Conservation (phyloP, 441 rosid genomes). For the Pelargonium fulgidum region DNA sequence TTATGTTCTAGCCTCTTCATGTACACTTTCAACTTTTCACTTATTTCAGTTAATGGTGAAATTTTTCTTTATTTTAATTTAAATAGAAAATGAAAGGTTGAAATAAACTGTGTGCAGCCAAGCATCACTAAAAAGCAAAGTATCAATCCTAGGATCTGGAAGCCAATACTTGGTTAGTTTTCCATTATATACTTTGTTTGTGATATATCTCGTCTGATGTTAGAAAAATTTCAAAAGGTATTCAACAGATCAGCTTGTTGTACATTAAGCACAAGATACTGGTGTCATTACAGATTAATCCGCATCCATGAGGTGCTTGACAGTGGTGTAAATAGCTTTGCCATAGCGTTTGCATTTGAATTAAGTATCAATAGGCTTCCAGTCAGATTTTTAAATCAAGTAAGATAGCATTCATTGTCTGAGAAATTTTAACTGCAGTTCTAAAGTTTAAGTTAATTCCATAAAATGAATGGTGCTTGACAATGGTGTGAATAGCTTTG, state of each 20-base stretch:
- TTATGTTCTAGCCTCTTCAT: not conserved
- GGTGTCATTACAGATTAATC: not conserved
- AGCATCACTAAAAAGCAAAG: not conserved
- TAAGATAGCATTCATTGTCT: not conserved
- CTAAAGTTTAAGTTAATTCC: conserved; percentile 13
- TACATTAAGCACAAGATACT: not conserved
- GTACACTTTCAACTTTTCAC: not conserved
- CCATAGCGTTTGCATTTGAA: not conserved
- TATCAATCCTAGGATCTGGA: not conserved
- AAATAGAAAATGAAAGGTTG: not conserved
- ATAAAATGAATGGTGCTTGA: not conserved
- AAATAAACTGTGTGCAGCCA: not conserved
- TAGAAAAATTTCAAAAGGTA: conserved; percentile 1
- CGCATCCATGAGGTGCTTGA: not conserved
- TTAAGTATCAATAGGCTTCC: conserved; percentile 14
- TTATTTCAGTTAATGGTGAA: not conserved
- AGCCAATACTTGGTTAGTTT: not conserved
- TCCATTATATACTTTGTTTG: not conserved
- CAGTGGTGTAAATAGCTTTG: not conserved
- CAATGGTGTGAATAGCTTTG: not conserved
- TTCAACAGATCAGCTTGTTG: not conserved
- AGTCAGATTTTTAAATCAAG: not conserved
- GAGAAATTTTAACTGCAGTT: not conserved
- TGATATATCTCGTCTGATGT: not conserved
- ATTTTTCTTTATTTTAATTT: not conserved